Evolutionary conservation across 1,284 basidiomycete genomes (phyloP).

Genomic region (Kalmanozyma brasiliensis): DNA sequence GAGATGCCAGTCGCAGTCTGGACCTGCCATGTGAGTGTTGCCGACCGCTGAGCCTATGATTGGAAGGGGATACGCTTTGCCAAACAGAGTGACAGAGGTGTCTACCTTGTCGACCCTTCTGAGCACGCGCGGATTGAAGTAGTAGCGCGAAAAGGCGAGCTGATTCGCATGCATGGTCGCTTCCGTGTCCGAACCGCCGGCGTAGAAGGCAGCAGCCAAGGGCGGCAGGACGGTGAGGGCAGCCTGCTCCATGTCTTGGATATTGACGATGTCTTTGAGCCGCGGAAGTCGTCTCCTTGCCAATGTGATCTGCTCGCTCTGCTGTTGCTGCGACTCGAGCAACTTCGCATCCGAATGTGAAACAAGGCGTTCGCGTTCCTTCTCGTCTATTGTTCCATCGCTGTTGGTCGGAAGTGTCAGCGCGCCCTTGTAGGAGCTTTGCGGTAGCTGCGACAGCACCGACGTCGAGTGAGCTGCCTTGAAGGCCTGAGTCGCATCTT

Average conservation of each 20-base stretch:
- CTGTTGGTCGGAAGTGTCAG: background rate
- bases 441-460: constrained; percentile 6
- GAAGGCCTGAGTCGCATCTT: constrained; percentile 75
- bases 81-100: constrained; percentile 4
- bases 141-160: constrained; percentile 8
- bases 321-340: constrained; percentile 6
- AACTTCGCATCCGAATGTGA: constrained; percentile 3
- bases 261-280: constrained; percentile 8
- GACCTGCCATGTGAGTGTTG: constrained; percentile 59
- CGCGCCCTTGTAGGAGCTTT: constrained; percentile 6
- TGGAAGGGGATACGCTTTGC: constrained; percentile 2
- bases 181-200: constrained; percentile 8
- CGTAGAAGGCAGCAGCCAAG: constrained; percentile 8
- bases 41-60: constrained; percentile 10
- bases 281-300: constrained; percentile 1
- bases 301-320: constrained; percentile 1
- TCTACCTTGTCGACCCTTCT: constrained; percentile 2
- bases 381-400: constrained; percentile 1
- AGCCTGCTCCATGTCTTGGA: constrained; percentile 5
- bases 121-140: constrained; percentile 11
- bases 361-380: background rate
- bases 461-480: constrained; percentile 72
- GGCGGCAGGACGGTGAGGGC: constrained; percentile 8
- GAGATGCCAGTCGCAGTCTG: constrained; percentile 89
- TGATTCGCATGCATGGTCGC: constrained; percentile 5